Percentiles rank a stretch among this genome's conserved stretches.
phyloP scores from a whole-genome alignment of 352 stramenopile genomes.

The Pythium phragmitis region DNA sequence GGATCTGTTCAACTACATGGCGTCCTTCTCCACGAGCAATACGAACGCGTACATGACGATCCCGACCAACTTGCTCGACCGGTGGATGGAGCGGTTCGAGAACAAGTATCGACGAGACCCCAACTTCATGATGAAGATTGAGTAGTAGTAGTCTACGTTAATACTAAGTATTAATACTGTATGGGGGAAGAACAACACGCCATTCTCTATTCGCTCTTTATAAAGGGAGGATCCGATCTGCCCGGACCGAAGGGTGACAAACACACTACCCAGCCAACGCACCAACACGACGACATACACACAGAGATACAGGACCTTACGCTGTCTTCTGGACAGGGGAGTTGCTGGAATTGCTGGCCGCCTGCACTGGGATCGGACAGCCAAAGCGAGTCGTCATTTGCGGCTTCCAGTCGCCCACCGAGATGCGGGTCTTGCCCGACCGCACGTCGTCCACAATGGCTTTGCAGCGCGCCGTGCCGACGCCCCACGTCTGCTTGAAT shows the following conservation, averaged over 20 bases:
- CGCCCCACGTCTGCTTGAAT: slow-evolving; percentile 30
- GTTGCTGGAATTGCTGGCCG: neutral
- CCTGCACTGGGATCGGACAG: slow-evolving; percentile 12
- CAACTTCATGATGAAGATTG: slow-evolving; percentile 83
- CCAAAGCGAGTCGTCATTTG: slow-evolving; percentile 26
- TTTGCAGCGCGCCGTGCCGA: slow-evolving; percentile 27
- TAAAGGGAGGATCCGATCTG: no score
- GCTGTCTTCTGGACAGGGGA: slow-evolving; percentile 13
- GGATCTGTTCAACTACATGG: slow-evolving; percentile 86
- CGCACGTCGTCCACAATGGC: slow-evolving; percentile 26
- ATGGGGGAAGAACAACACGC: no score
- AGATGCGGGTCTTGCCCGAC: slow-evolving; percentile 13
- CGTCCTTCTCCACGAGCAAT: slow-evolving; percentile 60
- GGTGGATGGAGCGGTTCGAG: slow-evolving; percentile 84
- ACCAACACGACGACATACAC: neutral
- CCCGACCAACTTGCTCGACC: slow-evolving; percentile 81
- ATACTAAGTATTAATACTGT: no score
- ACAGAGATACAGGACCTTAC: neutral
- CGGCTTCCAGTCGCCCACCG: slow-evolving; percentile 25
- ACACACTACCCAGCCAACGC: neutral
- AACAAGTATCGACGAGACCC: slow-evolving; percentile 72
- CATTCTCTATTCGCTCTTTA: no score
- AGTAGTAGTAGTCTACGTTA: slow-evolving; percentile 9
- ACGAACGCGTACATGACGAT: slow-evolving; percentile 65
- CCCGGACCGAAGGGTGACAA: neutral